A percentile compares a stretch with the other conserved stretches of the same genome.
Evolutionary conservation across 2,329 filamentous ascomycete species (phyloP).

Genomic region (Colletotrichum trifolii): DNA sequence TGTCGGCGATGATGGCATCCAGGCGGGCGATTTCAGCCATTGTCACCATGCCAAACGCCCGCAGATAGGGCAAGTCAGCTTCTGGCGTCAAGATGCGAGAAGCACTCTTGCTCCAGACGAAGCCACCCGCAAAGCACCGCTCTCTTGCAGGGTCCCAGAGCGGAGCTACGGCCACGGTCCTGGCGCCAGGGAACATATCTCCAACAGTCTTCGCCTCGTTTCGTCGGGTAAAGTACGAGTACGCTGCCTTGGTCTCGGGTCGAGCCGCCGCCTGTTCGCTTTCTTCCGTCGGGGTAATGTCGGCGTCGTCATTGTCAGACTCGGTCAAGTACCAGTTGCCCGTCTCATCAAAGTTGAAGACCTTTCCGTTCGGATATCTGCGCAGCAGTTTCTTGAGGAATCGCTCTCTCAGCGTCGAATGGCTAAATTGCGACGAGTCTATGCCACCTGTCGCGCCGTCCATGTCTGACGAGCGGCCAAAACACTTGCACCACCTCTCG

Average conservation of each 20-base stretch:
- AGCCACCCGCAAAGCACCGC: constrained; percentile 52
- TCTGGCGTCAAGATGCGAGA: constrained; percentile 40
- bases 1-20: constrained; percentile 47
- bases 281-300: constrained; percentile 30
- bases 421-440: constrained; percentile 32
- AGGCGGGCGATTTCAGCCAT: constrained; percentile 66
- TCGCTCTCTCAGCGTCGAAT: constrained; percentile 48
- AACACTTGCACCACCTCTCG: constrained; percentile 44
- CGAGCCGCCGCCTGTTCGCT: constrained; percentile 4
- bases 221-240: constrained; percentile 35
- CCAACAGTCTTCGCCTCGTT: constrained; percentile 48
- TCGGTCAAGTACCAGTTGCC: constrained; percentile 49
- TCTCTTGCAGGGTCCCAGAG: constrained; percentile 50
- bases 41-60: constrained; percentile 61
- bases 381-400: constrained; percentile 55
- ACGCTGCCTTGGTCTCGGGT: background rate
- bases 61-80: constrained; percentile 50
- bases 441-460: constrained; percentile 45
- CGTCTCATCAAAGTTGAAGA: constrained; percentile 56
- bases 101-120: constrained; percentile 51
- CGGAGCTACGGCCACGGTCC: constrained; percentile 49
- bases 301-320: constrained; percentile 34
- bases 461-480: constrained; percentile 51
- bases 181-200: constrained; percentile 51
- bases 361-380: constrained; percentile 58